Evolutionary conservation across 2,329 filamentous ascomycete species (phyloP).

Genomic region (Aspergillus novoparasiticus): DNA sequence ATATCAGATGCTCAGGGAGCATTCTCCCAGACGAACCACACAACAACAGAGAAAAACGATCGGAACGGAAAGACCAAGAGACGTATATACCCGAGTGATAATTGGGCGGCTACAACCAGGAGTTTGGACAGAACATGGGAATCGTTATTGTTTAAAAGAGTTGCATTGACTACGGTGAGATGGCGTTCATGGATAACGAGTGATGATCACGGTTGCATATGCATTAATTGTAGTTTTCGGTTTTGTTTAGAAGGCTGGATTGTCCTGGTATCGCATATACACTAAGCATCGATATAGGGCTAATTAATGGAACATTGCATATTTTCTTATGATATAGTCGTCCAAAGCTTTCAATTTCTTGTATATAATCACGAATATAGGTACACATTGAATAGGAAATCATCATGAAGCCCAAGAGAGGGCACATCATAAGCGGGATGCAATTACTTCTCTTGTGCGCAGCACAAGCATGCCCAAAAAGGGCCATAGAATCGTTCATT

Average conservation of each 20-base stretch:
- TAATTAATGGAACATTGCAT: neutral
- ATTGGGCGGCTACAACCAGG: neutral
- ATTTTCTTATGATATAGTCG: neutral
- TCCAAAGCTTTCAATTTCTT: neutral
- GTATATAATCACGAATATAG: neutral
- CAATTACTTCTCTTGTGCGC: neutral
- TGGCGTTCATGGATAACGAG: constrained; percentile 31
- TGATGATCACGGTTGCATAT: neutral
- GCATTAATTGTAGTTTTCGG: neutral
- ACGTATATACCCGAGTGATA: neutral
- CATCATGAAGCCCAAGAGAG: neutral
- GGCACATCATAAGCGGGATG: neutral
- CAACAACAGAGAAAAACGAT: neutral
- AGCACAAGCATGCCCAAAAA: neutral
- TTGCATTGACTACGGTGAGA: neutral
- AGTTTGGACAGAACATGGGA: neutral
- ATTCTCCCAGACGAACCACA: too few relatives aligned
- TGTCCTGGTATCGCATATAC: neutral
- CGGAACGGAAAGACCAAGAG: neutral
- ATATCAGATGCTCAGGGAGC: neutral
- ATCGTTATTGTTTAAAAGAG: neutral
- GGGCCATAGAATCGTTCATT: neutral
- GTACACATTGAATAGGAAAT: neutral
- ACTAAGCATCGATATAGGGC: neutral
- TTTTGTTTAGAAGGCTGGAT: neutral